Conservation (phyloP, 2,329 filamentous ascomycete genomes). For the Zalaria obscura region DNA sequence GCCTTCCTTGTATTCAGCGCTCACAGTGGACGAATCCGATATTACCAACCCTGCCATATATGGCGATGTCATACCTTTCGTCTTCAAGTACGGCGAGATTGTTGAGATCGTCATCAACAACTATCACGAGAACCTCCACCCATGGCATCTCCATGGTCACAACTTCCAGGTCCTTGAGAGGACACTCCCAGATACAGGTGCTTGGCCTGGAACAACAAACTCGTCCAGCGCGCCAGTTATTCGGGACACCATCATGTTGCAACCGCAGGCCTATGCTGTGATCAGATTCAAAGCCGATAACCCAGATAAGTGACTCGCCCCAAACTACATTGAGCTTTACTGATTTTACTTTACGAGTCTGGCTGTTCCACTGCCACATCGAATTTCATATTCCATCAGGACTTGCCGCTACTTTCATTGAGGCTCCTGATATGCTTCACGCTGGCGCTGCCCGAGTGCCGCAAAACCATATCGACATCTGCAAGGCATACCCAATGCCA, state of each 20-base stretch:
- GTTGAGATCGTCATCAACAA: slow-evolving; percentile 27
- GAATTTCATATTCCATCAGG: slow-evolving; percentile 4
- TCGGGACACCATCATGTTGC: slow-evolving; percentile 23
- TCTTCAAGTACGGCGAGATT: slow-evolving; percentile 21
- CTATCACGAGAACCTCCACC: slow-evolving; percentile 34
- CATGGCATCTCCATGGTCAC: slow-evolving; percentile 30
- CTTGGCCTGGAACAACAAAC: slow-evolving; percentile 9
- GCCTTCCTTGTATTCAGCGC: slow-evolving; percentile 62
- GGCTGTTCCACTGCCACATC: slow-evolving; percentile 24
- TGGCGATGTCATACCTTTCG: slow-evolving; percentile 39
- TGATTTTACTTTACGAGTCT: slow-evolving; percentile 9
- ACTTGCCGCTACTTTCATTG: slow-evolving; percentile 2
- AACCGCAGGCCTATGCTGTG: slow-evolving; percentile 21
- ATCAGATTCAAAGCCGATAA: slow-evolving; percentile 22
- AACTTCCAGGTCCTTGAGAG: slow-evolving; percentile 14
- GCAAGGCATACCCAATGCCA: slow-evolving; percentile 37
- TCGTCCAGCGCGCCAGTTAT: slow-evolving; percentile 10
- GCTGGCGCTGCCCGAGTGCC: slow-evolving; percentile 42
- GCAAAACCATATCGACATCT: slow-evolving; percentile 44
- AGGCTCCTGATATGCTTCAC: slow-evolving; percentile 39
- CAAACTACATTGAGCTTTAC: slow-evolving; percentile 6
- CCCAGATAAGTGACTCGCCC: slow-evolving; percentile 18
- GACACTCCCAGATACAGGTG: slow-evolving; percentile 10
- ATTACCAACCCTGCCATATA: slow-evolving; percentile 32
- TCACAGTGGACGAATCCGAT: slow-evolving; percentile 41